Conservation (phyloP, 1,284 basidiomycete genomes). For the Tetrapyrgos nigripes region DNA sequence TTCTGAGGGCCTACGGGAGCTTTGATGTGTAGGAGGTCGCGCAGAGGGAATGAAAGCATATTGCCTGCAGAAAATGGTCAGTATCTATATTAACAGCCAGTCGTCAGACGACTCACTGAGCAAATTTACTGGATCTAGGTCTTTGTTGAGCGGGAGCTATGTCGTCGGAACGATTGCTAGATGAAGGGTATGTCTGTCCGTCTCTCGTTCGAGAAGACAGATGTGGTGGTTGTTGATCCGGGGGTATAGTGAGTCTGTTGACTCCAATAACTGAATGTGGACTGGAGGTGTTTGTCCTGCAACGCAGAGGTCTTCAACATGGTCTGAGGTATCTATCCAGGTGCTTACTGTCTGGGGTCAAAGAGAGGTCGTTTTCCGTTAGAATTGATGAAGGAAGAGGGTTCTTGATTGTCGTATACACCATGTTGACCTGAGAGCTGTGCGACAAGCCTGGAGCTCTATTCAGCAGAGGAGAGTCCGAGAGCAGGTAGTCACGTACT, state of each 20-base stretch:
- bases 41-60: constrained; percentile 60
- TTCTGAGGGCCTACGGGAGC: background rate
- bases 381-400: constrained; percentile 47
- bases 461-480: background rate
- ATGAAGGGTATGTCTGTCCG: constrained; percentile 5
- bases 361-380: constrained; percentile 72
- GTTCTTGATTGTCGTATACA: constrained; percentile 32
- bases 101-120: constrained; percentile 43
- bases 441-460: constrained; percentile 46
- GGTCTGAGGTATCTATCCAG: background rate
- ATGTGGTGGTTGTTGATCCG: constrained; percentile 54
- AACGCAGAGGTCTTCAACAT: constrained; percentile 31
- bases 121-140: constrained; percentile 55
- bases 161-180: constrained; percentile 23
- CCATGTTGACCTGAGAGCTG: constrained; percentile 37
- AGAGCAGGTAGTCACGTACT: constrained; percentile 43
- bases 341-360: constrained; percentile 51
- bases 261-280: constrained; percentile 60
- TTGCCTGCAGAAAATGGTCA: constrained; percentile 48
- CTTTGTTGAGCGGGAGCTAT: constrained; percentile 30
- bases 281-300: constrained; percentile 61
- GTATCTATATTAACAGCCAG: constrained; percentile 18
- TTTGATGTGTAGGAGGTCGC: constrained; percentile 28
- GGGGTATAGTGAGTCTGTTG: constrained; percentile 64
- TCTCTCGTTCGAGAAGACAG: constrained; percentile 39